Conservation (phyloP, 2,329 filamentous ascomycete species). For the Scedosporium aurantiacum region DNA sequence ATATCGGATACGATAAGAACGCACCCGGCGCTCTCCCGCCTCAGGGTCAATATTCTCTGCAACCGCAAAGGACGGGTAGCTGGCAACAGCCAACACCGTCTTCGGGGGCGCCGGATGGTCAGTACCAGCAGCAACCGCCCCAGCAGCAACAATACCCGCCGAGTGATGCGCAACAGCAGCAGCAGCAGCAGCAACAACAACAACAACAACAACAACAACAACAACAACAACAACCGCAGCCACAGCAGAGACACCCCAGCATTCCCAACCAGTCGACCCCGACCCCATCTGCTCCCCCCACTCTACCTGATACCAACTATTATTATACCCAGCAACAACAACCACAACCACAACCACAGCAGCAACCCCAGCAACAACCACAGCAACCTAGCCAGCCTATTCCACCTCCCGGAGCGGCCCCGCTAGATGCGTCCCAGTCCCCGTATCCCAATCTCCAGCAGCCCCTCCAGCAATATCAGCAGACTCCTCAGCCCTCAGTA, state of each 20-base stretch:
- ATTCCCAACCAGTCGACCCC: conserved; percentile 22
- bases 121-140: neutral
- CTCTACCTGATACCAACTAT: neutral
- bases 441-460: conserved; percentile 41
- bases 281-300: conserved; percentile 13
- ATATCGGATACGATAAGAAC: conserved; percentile 24
- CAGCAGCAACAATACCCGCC: conserved; percentile 4
- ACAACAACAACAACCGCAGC: neutral
- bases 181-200: neutral
- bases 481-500: conserved; percentile 13
- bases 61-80: conserved; percentile 36
- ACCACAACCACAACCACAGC: conserved; percentile 10
- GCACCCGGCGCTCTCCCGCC: conserved; percentile 24
- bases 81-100: conserved; percentile 33
- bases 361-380: conserved; percentile 10
- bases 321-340: conserved; percentile 10
- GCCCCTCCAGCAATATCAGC: conserved; percentile 13
- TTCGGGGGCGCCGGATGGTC: conserved; percentile 22
- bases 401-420: conserved; percentile 18
- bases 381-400: conserved; percentile 12
- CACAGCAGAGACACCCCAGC: neutral
- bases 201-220: neutral
- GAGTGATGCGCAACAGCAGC: conserved; percentile 1
- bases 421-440: conserved; percentile 31
- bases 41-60: conserved; percentile 31